phyloP scores from a whole-genome alignment of 1,139 yeast genomes.

The Geotrichum australiense region DNA sequence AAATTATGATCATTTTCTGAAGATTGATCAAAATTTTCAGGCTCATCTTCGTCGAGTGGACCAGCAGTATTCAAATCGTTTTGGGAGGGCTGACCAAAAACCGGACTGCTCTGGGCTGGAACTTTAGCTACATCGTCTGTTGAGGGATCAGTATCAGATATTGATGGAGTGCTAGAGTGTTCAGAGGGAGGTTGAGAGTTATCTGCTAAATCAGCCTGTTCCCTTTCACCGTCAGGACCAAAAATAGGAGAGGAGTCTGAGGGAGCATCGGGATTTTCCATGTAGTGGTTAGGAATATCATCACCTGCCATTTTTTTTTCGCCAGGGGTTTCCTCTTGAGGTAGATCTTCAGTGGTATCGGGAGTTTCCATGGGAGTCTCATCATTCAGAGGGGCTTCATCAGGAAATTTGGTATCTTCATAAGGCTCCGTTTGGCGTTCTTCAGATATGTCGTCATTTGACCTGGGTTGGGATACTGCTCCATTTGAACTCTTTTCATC shows the following conservation, averaged over 20 bases:
- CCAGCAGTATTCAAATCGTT: too few relatives aligned
- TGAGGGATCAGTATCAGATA: not conserved
- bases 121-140: not conserved
- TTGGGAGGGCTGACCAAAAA: too few relatives aligned
- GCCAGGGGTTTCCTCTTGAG: not conserved
- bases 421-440: not conserved
- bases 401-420: not conserved
- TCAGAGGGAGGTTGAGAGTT: not conserved
- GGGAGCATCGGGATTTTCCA: not conserved
- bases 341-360: not conserved
- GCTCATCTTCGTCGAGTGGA: not conserved
- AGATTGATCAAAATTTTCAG: not conserved
- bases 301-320: not conserved
- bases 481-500: too few relatives aligned
- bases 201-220: not conserved
- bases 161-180: too few relatives aligned
- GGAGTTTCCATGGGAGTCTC: not conserved
- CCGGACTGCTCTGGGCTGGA: too few relatives aligned
- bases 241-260: not conserved
- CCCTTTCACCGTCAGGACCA: not conserved
- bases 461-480: too few relatives aligned
- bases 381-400: not conserved
- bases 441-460: too few relatives aligned
- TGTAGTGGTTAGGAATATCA: not conserved
- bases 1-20: too few relatives aligned